Base-by-base conservation (phyloP, 148 eudicot genomes). In the Polygonum maritimum region DNA sequence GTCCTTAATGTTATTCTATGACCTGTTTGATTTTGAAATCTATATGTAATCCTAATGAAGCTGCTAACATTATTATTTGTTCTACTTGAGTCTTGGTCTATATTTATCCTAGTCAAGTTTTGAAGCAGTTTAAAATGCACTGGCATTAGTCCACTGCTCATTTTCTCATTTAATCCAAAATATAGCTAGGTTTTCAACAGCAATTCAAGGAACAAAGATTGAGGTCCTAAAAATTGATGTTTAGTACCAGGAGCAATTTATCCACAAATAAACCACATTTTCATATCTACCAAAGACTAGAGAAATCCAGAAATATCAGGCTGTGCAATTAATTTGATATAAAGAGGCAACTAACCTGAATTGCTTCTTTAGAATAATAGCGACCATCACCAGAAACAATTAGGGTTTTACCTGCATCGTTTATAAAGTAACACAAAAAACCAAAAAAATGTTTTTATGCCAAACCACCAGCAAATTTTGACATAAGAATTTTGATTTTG, bases 321-420 rank as follows among this genome's bases (percentile, higher is more conserved):
- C 16, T 48, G 52, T 48, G 52, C 52, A 48, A 48, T 48, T 2
- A 48, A 48, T 48, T 48, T 48, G 16, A 48, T 48, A 48, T 48
- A 2, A 1, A 0, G 11, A 48, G 52, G 4, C 52, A 48, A 48
- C 52, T 48, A 48, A 92, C 99, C 97, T 95, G 99, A 79, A 92
- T 85, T 70, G 99, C 97, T 69, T 95, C 94, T 83, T 92, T 89
- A 10, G 99, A 92, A 79, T 47, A 95, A 79, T 95, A 92, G 77
- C 97, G 99, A n/a, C 99, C 99, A 89, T 95, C 99, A 73, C 99
- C 99, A 71, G 99, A 95, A 78, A 90, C 97, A 85, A 95, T 97
- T 76, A 95, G 90, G 65, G 97, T 90, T 79, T 90, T 89, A 74
- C 98, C 98, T 94, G 88, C 78, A 78, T 44, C 9, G 47, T 7